Evolutionary conservation across 768 basidiomycete species (phyloP).

Genomic region (Lyophyllum semitale): DNA sequence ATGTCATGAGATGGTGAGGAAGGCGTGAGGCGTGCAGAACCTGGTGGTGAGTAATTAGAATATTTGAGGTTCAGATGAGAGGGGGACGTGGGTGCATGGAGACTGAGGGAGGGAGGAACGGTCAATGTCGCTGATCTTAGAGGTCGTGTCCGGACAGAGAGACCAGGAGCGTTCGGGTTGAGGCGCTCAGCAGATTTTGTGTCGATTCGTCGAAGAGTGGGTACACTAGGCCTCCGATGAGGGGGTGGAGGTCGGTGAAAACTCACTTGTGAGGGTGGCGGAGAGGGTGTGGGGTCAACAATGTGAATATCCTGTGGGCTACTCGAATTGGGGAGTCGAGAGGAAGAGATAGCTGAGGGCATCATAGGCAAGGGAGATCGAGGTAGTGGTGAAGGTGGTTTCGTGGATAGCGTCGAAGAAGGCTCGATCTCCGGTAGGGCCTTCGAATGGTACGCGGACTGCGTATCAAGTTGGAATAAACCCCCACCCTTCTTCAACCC

Average conservation of each 20-base stretch:
- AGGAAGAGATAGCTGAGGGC: constrained; percentile 45
- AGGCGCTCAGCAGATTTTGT: constrained; percentile 59
- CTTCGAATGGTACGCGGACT: constrained; percentile 51
- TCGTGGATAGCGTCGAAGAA: constrained; percentile 33
- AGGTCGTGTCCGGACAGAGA: constrained; percentile 62
- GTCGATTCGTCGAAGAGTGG: constrained; percentile 61
- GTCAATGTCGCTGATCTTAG: constrained; percentile 59
- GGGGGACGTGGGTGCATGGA: constrained; percentile 49
- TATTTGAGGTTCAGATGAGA: constrained; percentile 61
- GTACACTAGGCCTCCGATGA: constrained; percentile 60
- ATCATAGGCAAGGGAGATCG: constrained; percentile 60
- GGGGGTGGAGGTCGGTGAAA: constrained; percentile 56
- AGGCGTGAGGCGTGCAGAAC: constrained; percentile 45
- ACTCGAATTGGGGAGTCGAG: constrained; percentile 10
- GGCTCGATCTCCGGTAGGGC: constrained; percentile 62
- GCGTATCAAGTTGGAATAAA: constrained; percentile 71
- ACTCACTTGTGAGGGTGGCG: constrained; percentile 63
- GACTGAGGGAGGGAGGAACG: constrained; percentile 46
- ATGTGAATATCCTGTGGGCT: constrained; percentile 20
- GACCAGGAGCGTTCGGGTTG: constrained; percentile 50
- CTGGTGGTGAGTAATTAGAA: constrained; percentile 61
- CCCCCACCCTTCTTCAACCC: constrained; percentile 43
- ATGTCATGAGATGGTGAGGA: constrained; percentile 36
- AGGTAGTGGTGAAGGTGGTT: constrained; percentile 35
- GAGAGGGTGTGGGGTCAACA: constrained; percentile 56